Base-by-base conservation (phyloP, 2,329 filamentous ascomycete genomes). In the Aspergillus bombycis region DNA sequence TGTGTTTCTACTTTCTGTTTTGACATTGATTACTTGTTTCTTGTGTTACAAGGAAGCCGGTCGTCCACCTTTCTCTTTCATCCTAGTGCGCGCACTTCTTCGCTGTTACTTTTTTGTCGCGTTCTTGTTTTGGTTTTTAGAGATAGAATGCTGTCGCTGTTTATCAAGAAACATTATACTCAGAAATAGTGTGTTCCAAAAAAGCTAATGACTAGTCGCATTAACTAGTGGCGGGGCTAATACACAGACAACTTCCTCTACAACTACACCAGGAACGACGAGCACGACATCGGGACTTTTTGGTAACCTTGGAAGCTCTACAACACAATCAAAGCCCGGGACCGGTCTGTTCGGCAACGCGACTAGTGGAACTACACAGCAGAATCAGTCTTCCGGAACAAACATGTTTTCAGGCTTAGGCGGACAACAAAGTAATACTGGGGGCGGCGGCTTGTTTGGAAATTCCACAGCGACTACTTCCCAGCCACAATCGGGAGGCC, bases 371-470 rank as follows among this genome's bases (percentile, higher is more conserved):
- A 73, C 63, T 53, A 72, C 71, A 58, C 72, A 74, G 45, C 71
- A 72, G 59, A 53, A 71, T 46, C 72, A 71, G 61, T 48, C 64
- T 45, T 70, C 74, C 28, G 74, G 75, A 28, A 70, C 74, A 36
- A 74, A 65, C 63, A 71, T 78, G 72, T 78, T 78, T 50, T 70
- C 71, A 21, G 71, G 74, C 14, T 58, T 72, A 41, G 69, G 70
- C 30, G 67, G 68, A 26, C 71, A 73, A 54, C 73, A 75, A 57
- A 68, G 48, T 23, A 68, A 54, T 55, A 65, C 72, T 23, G 57
- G 71, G n/a, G 67, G 71, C 7, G 70, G 74, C 12, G 68, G 67
- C 50, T 64, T 78, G 4, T 78, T 78, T 62, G 74, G 74, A 43
- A 62, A 62, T 36, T 48, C 72, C 36, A 60, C 67, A 16, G 64